Evolutionary conservation across 495 filamentous ascomycete species (phyloP).

Genomic region (Tuber microsphaerosporum): DNA sequence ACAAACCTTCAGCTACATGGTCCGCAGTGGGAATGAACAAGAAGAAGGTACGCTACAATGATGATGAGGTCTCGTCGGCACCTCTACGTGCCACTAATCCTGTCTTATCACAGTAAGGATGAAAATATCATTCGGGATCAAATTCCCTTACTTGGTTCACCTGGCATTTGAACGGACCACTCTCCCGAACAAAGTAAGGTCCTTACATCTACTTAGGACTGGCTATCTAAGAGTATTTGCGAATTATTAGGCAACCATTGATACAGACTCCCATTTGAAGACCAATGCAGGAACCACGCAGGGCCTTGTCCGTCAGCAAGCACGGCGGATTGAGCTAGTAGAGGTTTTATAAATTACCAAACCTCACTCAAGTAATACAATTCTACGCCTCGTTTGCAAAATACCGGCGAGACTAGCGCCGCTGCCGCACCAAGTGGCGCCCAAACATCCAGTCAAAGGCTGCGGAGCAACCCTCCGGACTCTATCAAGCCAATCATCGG

Average conservation of each 20-base stretch:
- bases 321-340: neutral
- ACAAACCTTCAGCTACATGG: neutral
- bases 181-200: neutral
- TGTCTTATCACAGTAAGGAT: neutral
- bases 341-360: neutral
- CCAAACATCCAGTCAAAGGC: neutral
- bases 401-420: neutral
- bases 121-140: neutral
- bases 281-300: neutral
- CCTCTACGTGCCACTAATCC: neutral
- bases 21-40: neutral
- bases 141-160: neutral
- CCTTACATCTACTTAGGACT: neutral
- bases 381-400: neutral
- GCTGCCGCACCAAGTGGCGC: neutral
- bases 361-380: neutral
- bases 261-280: too few species aligned
- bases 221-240: neutral
- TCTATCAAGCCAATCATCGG: neutral
- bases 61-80: neutral
- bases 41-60: neutral
- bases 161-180: neutral
- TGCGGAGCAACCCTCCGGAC: neutral
- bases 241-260: neutral
- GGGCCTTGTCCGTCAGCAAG: neutral